A percentile compares a stretch with the other conserved stretches of the same genome.
These are phyloP conservation scores for Camillea tinctor DNA, from an alignment of 2,329 filamentous ascomycete genomes.

Conservation along the genomic window DNA sequence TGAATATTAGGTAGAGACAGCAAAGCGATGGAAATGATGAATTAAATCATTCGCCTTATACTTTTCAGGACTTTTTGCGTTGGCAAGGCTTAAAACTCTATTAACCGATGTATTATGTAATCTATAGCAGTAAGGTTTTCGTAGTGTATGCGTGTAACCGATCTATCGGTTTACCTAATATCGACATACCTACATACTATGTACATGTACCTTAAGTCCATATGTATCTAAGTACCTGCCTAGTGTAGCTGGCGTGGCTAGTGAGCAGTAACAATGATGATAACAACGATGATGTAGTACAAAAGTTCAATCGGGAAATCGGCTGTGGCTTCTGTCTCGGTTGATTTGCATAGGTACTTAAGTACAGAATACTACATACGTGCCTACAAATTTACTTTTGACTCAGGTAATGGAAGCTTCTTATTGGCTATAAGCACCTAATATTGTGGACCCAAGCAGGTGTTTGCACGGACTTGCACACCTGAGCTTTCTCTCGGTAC, in stretches of 20 bases:
- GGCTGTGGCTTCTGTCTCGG: no score
- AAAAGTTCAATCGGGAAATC: no score
- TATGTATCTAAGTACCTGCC: background rate
- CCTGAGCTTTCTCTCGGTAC: conserved; percentile 4
- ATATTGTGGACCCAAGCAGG: background rate
- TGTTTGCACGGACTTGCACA: background rate
- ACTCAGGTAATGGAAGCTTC: background rate
- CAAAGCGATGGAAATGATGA: conserved; percentile 3
- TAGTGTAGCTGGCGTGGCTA: no score
- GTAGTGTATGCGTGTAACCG: background rate
- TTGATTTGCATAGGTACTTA: no score
- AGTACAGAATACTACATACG: no score
- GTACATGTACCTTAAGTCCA: background rate
- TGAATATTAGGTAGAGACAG: background rate
- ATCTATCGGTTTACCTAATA: background rate
- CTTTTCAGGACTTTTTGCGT: background rate
- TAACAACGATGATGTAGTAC: no score
- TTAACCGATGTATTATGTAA: background rate
- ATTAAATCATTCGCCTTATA: background rate
- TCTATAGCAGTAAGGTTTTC: background rate
- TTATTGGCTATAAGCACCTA: background rate
- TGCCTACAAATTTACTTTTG: background rate
- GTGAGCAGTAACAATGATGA: no score
- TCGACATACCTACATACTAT: background rate
- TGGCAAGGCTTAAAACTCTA: background rate